Percentiles rank a stretch among this genome's conserved stretches.
phyloP scores from a whole-genome alignment of 1,284 basidiomycete species.

The Mycosarcoma mackinlayi region DNA sequence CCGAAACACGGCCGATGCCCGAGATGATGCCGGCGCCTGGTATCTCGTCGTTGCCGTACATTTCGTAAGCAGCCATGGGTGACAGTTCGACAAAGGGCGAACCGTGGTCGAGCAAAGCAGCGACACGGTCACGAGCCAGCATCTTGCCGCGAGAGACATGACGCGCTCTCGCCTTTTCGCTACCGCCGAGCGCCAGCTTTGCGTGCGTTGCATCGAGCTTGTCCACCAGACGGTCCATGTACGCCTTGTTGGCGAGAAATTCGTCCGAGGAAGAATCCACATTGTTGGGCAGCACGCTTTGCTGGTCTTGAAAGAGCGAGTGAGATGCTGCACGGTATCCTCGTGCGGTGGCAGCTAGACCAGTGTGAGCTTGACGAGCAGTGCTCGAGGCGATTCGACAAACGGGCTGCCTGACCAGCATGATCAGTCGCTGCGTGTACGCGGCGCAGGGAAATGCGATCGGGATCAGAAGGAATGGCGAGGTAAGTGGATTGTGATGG shows the following conservation, averaged over 20 bases:
- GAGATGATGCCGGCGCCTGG: conserved; percentile 92
- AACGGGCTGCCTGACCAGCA: conserved; percentile 18
- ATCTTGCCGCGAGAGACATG: conserved; percentile 84
- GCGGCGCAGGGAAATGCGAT: too few species aligned
- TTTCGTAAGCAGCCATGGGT: conserved; percentile 83
- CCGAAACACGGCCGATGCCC: conserved; percentile 83
- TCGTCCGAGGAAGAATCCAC: conserved; percentile 47
- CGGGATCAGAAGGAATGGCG: not conserved
- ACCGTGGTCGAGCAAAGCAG: conserved; percentile 81
- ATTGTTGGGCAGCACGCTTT: conserved; percentile 55
- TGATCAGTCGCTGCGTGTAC: not conserved
- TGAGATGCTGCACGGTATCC: conserved; percentile 31
- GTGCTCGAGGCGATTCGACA: conserved; percentile 12
- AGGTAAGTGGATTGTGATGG: too few species aligned
- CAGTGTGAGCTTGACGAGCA: conserved; percentile 6
- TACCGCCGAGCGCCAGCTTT: conserved; percentile 69
- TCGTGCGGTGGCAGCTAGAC: conserved; percentile 2
- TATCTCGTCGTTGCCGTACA: conserved; percentile 81
- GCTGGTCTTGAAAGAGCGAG: conserved; percentile 40
- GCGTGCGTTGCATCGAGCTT: conserved; percentile 53
- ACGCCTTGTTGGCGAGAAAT: conserved; percentile 53
- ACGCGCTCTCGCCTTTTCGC: conserved; percentile 77
- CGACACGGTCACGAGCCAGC: conserved; percentile 80
- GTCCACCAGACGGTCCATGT: conserved; percentile 56
- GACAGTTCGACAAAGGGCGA: conserved; percentile 92